These are phyloP conservation scores for Cucumis sativus DNA, from an alignment of 306 rosid genomes.

Conservation along the genomic window Cucumber_9930_V3 NC_026659.2:25768001-25768500, in stretches of 20 bases:
- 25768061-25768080: constrained; percentile 14
- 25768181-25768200: constrained; percentile 34
- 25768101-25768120: constrained; percentile 10
- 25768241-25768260: constrained; percentile 26
- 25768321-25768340: neutral
- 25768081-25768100: neutral
- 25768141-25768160: constrained; percentile 10
- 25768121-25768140: constrained; percentile 1
- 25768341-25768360: neutral
- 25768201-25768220: constrained; percentile 30
- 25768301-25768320: neutral
- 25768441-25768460: neutral
- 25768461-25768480: neutral
- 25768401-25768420: neutral
- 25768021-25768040: constrained; percentile 21
- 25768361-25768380: neutral
- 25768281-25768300: constrained; percentile 8
- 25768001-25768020: constrained; percentile 35
- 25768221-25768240: constrained; percentile 17
- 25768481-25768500: too few species aligned
- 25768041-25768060: constrained; percentile 36
- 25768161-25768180: constrained; percentile 38
- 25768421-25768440: neutral
- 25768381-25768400: neutral
- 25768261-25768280: constrained; percentile 31